Evolutionary conservation across 2,329 filamentous ascomycete genomes (phyloP).

Genomic region (Aaosphaeria arxii): DNA sequence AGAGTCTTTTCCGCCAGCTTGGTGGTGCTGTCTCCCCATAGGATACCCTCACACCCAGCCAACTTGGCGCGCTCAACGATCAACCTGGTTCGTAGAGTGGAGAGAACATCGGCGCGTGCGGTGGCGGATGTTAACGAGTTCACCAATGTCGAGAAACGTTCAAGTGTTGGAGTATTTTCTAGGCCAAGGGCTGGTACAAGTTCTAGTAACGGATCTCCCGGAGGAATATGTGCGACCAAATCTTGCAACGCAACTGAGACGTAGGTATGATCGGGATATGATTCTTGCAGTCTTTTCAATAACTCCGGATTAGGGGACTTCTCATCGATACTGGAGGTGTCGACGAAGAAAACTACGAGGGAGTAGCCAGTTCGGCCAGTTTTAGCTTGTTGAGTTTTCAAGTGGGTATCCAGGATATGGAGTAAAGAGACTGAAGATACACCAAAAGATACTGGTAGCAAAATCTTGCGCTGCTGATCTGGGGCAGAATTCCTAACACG

Average conservation of each 20-base stretch:
- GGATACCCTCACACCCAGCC: conserved; percentile 63
- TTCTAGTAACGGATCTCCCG: conserved; percentile 17
- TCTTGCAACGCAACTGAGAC: conserved; percentile 62
- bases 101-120: conserved; percentile 69
- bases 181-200: conserved; percentile 10
- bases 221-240: conserved; percentile 37
- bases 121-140: conserved; percentile 67
- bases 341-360: conserved; percentile 54
- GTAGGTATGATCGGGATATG: conserved; percentile 67
- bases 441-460: conserved; percentile 81
- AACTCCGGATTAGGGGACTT: conserved; percentile 5
- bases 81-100: conserved; percentile 68
- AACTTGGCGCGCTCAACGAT: conserved; percentile 55
- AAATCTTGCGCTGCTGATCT: conserved; percentile 53
- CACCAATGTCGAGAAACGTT: conserved; percentile 53
- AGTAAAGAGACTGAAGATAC: conserved; percentile 75
- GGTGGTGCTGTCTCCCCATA: conserved; percentile 86
- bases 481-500: conserved; percentile 48
- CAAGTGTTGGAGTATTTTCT: conserved; percentile 5
- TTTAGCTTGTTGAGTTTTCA: conserved; percentile 62
- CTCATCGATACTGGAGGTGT: conserved; percentile 36
- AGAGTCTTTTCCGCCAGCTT: conserved; percentile 82
- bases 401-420: conserved; percentile 69
- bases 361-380: conserved; percentile 67
- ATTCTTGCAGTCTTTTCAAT: conserved; percentile 45